Percentiles rank a stretch among this genome's conserved stretches.
Conservation (phyloP, 495 filamentous ascomycete genomes). For the Talaromyces ruber region DNA sequence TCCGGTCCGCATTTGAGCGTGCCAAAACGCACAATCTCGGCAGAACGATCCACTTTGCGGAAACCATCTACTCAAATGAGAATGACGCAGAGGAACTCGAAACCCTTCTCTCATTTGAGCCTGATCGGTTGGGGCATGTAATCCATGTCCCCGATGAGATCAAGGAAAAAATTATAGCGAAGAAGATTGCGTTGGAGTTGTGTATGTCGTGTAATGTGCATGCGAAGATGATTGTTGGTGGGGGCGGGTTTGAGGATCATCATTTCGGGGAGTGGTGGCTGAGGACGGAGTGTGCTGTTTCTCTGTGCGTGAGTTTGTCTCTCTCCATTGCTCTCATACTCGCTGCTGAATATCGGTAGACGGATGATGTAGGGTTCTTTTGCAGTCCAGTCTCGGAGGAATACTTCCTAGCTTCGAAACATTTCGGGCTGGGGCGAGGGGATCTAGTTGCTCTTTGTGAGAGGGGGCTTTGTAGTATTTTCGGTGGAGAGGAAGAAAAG, state of each 20-base stretch:
- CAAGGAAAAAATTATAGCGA: slow-evolving; percentile 43
- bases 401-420: slow-evolving; percentile 61
- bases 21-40: slow-evolving; percentile 47
- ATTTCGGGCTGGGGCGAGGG: slow-evolving; percentile 50
- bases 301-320: slow-evolving; percentile 49
- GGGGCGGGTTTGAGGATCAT: slow-evolving; percentile 50
- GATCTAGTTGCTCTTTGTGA: slow-evolving; percentile 51
- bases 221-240: slow-evolving; percentile 52
- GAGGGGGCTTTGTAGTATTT: slow-evolving; percentile 53
- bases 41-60: slow-evolving; percentile 74
- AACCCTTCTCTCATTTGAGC: slow-evolving; percentile 53
- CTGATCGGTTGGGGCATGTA: slow-evolving; percentile 71
- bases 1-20: slow-evolving; percentile 44
- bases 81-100: slow-evolving; percentile 43
- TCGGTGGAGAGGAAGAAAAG: slow-evolving; percentile 56
- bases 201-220: slow-evolving; percentile 78
- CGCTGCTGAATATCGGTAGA: slow-evolving; percentile 35
- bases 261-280: slow-evolving; percentile 63
- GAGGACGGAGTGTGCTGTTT: slow-evolving; percentile 40
- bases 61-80: slow-evolving; percentile 43
- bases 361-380: slow-evolving; percentile 83
- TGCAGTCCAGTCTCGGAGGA: slow-evolving; percentile 73
- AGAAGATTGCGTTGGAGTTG: slow-evolving; percentile 58
- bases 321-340: slow-evolving; percentile 4
- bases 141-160: slow-evolving; percentile 58